phyloP scores from a whole-genome alignment of 257 asterid genomes.

The Henckelia pumila region DNA sequence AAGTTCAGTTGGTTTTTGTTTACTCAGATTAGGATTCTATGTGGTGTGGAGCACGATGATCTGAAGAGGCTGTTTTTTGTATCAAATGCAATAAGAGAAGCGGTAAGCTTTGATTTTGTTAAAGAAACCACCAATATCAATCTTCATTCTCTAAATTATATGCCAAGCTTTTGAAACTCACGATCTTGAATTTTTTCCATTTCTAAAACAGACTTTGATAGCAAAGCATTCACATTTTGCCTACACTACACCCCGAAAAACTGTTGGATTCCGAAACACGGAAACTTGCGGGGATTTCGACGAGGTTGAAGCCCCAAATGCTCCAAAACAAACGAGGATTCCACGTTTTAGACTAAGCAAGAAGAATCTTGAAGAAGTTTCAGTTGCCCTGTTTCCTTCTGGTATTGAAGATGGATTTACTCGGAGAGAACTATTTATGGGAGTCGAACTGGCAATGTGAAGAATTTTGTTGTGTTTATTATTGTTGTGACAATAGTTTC shows the following conservation, averaged over 20 bases:
- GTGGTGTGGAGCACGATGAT: conserved; percentile 88
- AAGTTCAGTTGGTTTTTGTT: not conserved
- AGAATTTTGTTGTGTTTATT: conserved; percentile 21
- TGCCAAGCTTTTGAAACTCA: not conserved
- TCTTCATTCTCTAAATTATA: not conserved
- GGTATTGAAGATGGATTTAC: conserved; percentile 34
- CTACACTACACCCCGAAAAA: conserved; percentile 61
- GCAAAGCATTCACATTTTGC: conserved; percentile 69
- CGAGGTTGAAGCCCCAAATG: conserved; percentile 54
- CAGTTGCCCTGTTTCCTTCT: conserved; percentile 55
- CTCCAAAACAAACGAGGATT: conserved; percentile 55
- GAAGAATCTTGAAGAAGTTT: conserved; percentile 52
- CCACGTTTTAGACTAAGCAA: conserved; percentile 38
- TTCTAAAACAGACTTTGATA: conserved; percentile 40
- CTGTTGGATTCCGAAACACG: conserved; percentile 28
- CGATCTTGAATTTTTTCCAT: not conserved
- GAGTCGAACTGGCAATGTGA: conserved; percentile 27
- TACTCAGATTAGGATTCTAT: conserved; percentile 58
- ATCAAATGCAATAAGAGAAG: conserved; percentile 58
- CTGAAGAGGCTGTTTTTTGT: conserved; percentile 58
- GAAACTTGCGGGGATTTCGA: conserved; percentile 26
- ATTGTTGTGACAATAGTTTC: conserved; percentile 17
- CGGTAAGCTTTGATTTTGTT: conserved; percentile 40
- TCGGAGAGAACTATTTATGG: conserved; percentile 28
- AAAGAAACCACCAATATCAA: not conserved